Evolutionary conservation across 2,329 filamentous ascomycete genomes (phyloP).

Genomic region (Calonectria hongkongensis): DNA sequence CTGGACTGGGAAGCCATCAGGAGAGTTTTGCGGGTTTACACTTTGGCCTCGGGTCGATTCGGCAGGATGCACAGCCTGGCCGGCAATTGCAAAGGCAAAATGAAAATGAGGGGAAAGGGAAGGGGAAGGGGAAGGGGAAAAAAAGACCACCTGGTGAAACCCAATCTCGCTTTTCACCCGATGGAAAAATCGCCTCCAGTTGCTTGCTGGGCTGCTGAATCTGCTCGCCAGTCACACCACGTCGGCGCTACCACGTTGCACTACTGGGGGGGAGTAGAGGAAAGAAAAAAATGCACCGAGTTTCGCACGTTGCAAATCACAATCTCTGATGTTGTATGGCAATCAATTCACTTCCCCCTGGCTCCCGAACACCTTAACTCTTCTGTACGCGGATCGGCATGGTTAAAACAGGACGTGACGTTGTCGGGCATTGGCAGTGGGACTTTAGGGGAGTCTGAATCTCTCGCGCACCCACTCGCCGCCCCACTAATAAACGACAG

Average conservation of each 20-base stretch:
- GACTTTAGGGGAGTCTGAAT: background rate
- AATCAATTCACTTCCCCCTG: slow-evolving; percentile 8
- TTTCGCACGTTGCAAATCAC: slow-evolving; percentile 1
- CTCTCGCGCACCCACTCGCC: background rate
- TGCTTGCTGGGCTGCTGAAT: background rate
- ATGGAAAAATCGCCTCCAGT: slow-evolving; percentile 25
- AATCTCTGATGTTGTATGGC: slow-evolving; percentile 8
- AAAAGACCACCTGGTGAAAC: background rate
- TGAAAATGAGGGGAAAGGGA: background rate
- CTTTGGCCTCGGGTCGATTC: slow-evolving; percentile 17
- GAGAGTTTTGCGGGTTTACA: background rate
- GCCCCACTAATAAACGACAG: background rate
- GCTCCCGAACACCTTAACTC: background rate
- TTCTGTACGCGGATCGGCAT: slow-evolving; percentile 11
- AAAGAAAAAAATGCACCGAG: background rate
- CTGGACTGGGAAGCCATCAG: slow-evolving; percentile 4
- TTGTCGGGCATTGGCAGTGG: background rate
- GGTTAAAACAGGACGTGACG: slow-evolving; percentile 7
- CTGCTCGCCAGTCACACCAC: background rate
- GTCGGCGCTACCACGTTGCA: slow-evolving; percentile 19
- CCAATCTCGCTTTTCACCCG: slow-evolving; percentile 13
- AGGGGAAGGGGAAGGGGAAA: background rate
- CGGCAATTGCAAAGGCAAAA: background rate
- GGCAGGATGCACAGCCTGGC: background rate
- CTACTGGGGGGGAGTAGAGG: background rate